Percentiles rank a stretch among this genome's conserved stretches.
Evolutionary conservation across 179 eudicot genomes (phyloP).

Genomic region (Sideroxylon spinosum): DNA sequence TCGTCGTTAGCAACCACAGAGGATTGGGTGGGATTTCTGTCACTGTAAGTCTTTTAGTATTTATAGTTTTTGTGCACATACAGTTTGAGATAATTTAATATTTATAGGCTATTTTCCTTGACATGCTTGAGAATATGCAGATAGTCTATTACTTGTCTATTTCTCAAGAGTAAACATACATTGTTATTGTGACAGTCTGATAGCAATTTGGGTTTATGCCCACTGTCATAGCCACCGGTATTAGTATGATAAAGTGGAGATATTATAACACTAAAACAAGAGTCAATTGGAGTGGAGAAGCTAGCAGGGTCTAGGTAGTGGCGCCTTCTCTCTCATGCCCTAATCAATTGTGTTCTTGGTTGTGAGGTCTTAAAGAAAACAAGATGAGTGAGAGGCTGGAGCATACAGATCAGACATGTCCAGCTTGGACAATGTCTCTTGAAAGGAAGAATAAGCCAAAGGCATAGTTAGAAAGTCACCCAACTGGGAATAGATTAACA

Average conservation of each 20-base stretch:
- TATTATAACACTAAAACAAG: too few species aligned
- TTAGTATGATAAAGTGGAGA: background rate
- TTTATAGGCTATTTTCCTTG: background rate
- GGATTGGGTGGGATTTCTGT: constrained; percentile 49
- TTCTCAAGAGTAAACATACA: background rate
- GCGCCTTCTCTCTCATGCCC: too few species aligned
- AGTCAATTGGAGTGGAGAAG: too few species aligned
- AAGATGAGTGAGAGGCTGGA: too few species aligned
- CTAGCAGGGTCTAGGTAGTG: too few species aligned
- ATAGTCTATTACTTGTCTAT: background rate
- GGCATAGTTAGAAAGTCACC: too few species aligned
- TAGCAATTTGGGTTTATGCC: background rate
- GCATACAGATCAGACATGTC: too few species aligned
- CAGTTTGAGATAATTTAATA: background rate
- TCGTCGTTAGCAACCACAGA: constrained; percentile 50
- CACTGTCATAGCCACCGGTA: background rate
- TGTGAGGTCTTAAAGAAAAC: too few species aligned
- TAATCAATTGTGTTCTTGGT: too few species aligned
- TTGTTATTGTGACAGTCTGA: background rate
- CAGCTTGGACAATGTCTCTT: too few species aligned
- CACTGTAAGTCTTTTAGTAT: constrained; percentile 36
- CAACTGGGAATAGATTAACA: too few species aligned
- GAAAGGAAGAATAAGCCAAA: too few species aligned
- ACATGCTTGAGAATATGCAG: background rate
- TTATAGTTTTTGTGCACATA: background rate